Evolutionary conservation across 2,329 filamentous ascomycete genomes (phyloP).

Genomic region (Microdochium nivale): DNA sequence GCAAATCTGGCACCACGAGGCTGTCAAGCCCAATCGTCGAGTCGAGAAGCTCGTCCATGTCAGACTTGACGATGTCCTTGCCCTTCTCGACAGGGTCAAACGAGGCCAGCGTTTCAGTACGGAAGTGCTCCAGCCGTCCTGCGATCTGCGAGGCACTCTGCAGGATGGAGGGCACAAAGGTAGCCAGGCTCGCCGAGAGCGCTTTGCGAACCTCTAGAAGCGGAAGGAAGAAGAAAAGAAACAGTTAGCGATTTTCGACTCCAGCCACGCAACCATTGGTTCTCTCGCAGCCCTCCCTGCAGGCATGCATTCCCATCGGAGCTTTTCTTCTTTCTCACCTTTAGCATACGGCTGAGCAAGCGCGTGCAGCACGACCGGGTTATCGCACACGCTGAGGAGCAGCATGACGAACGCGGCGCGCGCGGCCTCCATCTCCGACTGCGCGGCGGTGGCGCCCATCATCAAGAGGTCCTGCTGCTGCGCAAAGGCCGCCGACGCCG

Average conservation of each 20-base stretch:
- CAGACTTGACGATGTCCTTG: conserved; percentile 36
- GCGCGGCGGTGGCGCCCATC: conserved; percentile 26
- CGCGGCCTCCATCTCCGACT: conserved; percentile 48
- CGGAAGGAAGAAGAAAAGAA: no score
- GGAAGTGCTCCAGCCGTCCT: conserved; percentile 46
- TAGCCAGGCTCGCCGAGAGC: conserved; percentile 40
- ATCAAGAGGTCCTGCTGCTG: conserved; percentile 34
- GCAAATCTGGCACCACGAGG: conserved; percentile 53
- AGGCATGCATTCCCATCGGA: no score
- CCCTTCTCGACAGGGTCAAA: conserved; percentile 47
- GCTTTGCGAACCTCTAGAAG: conserved; percentile 38
- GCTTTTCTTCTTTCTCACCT: no score
- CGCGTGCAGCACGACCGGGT: conserved; percentile 42
- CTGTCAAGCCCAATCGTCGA: conserved; percentile 47
- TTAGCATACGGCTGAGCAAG: conserved; percentile 44
- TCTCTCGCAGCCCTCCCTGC: no score
- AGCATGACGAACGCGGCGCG: conserved; percentile 57
- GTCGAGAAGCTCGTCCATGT: conserved; percentile 50
- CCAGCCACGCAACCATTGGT: no score
- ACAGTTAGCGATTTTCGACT: not conserved
- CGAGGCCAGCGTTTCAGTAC: conserved; percentile 44
- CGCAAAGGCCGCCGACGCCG: conserved; percentile 38
- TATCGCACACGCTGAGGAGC: conserved; percentile 53
- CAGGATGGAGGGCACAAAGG: conserved; percentile 47
- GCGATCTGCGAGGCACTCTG: conserved; percentile 47